Conservation (phyloP, 768 basidiomycete genomes). For the Podaxis mareebaensis region DNA sequence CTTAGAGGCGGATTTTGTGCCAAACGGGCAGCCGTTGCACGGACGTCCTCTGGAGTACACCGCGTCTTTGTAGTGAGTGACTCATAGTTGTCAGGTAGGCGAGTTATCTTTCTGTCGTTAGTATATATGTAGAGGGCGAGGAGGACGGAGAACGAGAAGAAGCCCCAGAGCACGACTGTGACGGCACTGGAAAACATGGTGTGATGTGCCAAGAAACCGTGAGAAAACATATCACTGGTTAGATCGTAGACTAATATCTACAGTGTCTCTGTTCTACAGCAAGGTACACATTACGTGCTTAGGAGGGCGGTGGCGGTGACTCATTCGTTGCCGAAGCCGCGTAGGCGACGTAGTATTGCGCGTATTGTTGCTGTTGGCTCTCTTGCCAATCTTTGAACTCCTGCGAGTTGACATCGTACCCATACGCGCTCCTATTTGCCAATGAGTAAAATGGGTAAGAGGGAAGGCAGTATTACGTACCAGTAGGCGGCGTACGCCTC, state of each 20-base stretch:
- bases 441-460: neutral
- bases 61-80: conserved; percentile 52
- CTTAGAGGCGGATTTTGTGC: conserved; percentile 32
- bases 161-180: neutral
- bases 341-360: conserved; percentile 69
- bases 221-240: neutral
- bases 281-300: conserved; percentile 32
- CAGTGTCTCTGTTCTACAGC: too few species aligned
- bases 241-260: conserved; percentile 16
- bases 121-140: conserved; percentile 31
- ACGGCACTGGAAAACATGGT: neutral
- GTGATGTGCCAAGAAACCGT: neutral
- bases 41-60: conserved; percentile 43
- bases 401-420: conserved; percentile 81
- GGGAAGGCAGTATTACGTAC: neutral
- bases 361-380: conserved; percentile 71
- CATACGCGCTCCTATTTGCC: conserved; percentile 70
- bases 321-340: conserved; percentile 26
- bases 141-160: conserved; percentile 13
- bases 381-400: conserved; percentile 85
- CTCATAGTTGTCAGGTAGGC: conserved; percentile 47
- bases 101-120: conserved; percentile 58
- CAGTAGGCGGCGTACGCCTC: conserved; percentile 65
- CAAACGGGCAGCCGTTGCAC: conserved; percentile 36
- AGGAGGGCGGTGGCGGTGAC: conserved; percentile 36